Evolutionary conservation across 2,329 filamentous ascomycete genomes (phyloP).

Genomic region (Hymenoscyphus fraxineus): DNA sequence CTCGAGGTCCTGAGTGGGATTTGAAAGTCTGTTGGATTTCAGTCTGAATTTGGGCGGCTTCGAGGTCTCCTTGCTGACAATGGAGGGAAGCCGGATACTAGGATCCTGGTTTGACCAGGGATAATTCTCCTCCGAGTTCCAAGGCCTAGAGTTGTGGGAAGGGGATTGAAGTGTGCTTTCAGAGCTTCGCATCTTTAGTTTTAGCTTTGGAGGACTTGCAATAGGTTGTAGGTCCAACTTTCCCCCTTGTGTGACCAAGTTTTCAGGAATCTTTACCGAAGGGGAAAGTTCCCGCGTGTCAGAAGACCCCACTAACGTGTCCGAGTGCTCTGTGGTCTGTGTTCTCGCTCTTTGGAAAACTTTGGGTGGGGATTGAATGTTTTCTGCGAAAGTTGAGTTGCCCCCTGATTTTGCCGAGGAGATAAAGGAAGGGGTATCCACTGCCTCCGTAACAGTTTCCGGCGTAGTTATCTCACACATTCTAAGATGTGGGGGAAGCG

Average conservation of each 20-base stretch:
- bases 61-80: conserved; percentile 2
- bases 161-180: conserved; percentile 17
- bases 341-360: neutral
- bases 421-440: conserved; percentile 15
- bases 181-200: conserved; percentile 26
- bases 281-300: neutral
- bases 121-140: conserved; percentile 27
- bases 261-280: neutral
- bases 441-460: neutral
- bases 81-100: conserved; percentile 11
- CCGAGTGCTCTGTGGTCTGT: neutral
- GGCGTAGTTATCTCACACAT: neutral
- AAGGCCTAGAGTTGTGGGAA: conserved; percentile 19
- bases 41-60: conserved; percentile 30
- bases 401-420: conserved; percentile 10
- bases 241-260: neutral
- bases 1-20: conserved; percentile 16
- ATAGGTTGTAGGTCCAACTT: conserved; percentile 1
- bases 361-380: conserved; percentile 2
- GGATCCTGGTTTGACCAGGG: conserved; percentile 21
- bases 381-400: neutral
- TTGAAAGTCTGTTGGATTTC: conserved; percentile 31
- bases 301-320: neutral
- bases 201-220: conserved; percentile 26
- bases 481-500: conserved; percentile 26